Evolutionary conservation across 2,329 filamentous ascomycete genomes (phyloP).

Genomic region (Pseudogymnoascus sp.): DNA sequence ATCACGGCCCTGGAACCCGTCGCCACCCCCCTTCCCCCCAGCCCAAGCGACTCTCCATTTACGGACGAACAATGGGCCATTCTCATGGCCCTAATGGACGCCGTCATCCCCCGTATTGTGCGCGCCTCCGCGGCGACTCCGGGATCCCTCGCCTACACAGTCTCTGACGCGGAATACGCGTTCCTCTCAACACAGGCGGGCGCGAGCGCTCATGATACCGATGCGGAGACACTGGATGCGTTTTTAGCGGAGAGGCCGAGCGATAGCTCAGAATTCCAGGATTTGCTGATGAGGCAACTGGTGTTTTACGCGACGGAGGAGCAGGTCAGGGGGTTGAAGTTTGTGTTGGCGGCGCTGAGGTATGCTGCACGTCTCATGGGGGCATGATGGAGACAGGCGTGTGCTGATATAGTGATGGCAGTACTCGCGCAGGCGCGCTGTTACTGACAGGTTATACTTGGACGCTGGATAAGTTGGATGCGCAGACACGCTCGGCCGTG

Average conservation of each 20-base stretch:
- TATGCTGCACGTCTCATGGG: constrained; percentile 11
- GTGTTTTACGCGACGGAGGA: constrained; percentile 23
- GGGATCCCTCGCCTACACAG: not conserved
- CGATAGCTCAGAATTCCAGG: constrained; percentile 43
- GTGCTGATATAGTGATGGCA: constrained; percentile 26
- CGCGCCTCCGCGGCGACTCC: constrained; percentile 20
- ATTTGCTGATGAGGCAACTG: constrained; percentile 39
- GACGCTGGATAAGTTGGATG: constrained; percentile 52
- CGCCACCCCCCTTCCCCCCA: not conserved
- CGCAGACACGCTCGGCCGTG: constrained; percentile 51
- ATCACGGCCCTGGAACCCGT: not conserved
- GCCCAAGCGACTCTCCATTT: constrained; percentile 24
- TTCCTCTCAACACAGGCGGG: not conserved
- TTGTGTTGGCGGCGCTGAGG: constrained; percentile 25
- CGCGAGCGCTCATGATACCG: constrained; percentile 29
- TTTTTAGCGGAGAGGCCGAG: constrained; percentile 46
- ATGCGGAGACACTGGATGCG: constrained; percentile 37
- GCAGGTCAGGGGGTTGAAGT: constrained; percentile 21
- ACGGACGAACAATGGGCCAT: constrained; percentile 44
- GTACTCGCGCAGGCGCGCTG: constrained; percentile 54
- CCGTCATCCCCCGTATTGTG: constrained; percentile 49
- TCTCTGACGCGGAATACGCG: not conserved
- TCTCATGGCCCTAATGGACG: constrained; percentile 46
- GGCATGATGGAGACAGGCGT: not conserved
- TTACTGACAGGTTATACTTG: constrained; percentile 59